These are phyloP conservation scores for Ophiosphaerella narmari DNA, from an alignment of 2,329 filamentous ascomycete genomes.

Conservation along the genomic window DNA sequence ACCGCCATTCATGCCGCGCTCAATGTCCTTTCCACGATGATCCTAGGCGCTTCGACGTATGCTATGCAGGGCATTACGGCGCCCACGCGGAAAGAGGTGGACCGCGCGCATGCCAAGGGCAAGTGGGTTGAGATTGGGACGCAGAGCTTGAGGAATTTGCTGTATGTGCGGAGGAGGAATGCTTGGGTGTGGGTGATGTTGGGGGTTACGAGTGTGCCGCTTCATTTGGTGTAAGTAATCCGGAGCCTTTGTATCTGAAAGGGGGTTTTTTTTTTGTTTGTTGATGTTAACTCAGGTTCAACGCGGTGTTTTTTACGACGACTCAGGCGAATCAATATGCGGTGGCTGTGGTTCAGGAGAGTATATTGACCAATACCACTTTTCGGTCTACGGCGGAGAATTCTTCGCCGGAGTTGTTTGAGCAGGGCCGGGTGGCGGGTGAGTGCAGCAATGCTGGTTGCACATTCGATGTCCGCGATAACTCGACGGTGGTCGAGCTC, in stretches of 20 bases:
- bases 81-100: constrained; percentile 25
- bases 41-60: constrained; percentile 24
- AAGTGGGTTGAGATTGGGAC: constrained; percentile 26
- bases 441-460: constrained; percentile 4
- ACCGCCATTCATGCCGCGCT: constrained; percentile 49
- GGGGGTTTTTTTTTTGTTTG: too few relatives aligned
- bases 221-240: constrained; percentile 19
- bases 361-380: constrained; percentile 5
- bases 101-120: constrained; percentile 29
- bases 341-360: constrained; percentile 14
- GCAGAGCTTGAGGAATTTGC: constrained; percentile 16
- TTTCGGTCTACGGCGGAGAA: constrained; percentile 13
- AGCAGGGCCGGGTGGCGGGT: constrained; percentile 1
- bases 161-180: constrained; percentile 13
- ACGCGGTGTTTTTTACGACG: constrained; percentile 21
- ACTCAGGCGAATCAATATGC: constrained; percentile 22
- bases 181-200: constrained; percentile 12
- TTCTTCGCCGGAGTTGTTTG: constrained; percentile 11
- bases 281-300: constrained; percentile 18
- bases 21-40: constrained; percentile 50
- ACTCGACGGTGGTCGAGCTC: constrained; percentile 5
- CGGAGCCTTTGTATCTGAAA: too few relatives aligned
- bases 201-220: constrained; percentile 16
- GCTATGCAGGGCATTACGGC: constrained; percentile 28
- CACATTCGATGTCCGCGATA: constrained; percentile 10